Evolutionary conservation across 805 yeast species (phyloP), one percentile per base, ranked within the genome.

Genomic region (Schwanniomyces sp.): DNA sequence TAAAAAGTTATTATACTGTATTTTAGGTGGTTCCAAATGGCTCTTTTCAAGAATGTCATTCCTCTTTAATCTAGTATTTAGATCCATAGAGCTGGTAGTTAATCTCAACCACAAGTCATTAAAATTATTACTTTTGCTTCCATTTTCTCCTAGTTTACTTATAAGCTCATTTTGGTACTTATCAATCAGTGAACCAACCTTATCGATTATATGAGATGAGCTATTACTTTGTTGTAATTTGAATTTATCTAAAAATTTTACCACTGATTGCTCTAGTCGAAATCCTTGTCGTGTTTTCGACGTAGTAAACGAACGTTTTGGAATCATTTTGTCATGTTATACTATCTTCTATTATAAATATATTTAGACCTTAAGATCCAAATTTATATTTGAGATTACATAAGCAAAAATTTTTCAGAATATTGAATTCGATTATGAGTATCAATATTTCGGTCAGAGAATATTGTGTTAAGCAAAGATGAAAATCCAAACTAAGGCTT

Each of bases 401-500:
- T 38, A 46, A 50, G 43, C 47, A 39, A 37, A 43, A 42, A 41
- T 41, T 48, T 45, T 41, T 40, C 46, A 43, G 24, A 21, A 43
- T 10, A 16, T 40, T 24, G 12, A 27, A 16, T 18, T 37, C 27
- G 12, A 37, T 2, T 37, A 37, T 37, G 27, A 21, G 7, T 37
- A 37, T 37, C 16, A 21, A 32, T 32, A 32, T 14, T 32, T 32
- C 21, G 36, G 3, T 14, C 5, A 18, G 34, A 32, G 17, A 5
- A 5, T 32, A 32, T 32, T 9, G 21, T 32, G n/a, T 16, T 14
- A 17, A 32, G 21, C 14, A 26, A 51, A 52, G 44, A 89, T 84
- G 78, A 81, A 86, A 52, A 88, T 85, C 59, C 86, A 84, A 55
- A 64, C 64, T 16, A 76, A 81, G 49, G 96, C 97, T 27, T 79